phyloP scores from a whole-genome alignment of 2,329 filamentous ascomycete genomes.

The Colletotrichum falcatum region DNA sequence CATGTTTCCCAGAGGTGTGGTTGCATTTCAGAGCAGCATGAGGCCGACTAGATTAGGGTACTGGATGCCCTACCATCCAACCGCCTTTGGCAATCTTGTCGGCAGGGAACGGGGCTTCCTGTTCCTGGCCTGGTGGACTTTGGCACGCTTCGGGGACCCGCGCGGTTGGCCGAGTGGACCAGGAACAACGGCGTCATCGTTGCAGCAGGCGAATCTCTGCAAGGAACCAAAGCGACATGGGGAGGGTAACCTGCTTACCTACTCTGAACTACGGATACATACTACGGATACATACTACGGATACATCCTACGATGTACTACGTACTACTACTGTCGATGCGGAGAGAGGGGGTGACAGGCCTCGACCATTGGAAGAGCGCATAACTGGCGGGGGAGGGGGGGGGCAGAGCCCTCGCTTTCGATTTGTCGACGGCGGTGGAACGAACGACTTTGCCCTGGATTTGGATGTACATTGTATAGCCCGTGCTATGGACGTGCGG shows the following conservation, averaged over 20 bases:
- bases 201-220: constrained; percentile 26
- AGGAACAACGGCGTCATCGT: constrained; percentile 24
- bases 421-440: background rate
- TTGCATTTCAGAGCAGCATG: background rate
- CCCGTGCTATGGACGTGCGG: background rate
- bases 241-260: background rate
- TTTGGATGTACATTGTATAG: background rate
- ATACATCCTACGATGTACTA: no score
- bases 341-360: background rate
- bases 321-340: no score
- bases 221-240: background rate
- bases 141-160: constrained; percentile 7
- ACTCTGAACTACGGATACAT: background rate
- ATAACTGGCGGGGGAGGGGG: no score
- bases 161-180: constrained; percentile 17
- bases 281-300: no score
- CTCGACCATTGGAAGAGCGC: constrained; percentile 12
- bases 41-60: constrained; percentile 10
- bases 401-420: background rate
- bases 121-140: constrained; percentile 8
- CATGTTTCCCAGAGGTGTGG: background rate
- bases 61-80: no score
- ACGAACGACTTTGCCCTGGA: constrained; percentile 9
- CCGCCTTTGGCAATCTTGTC: background rate
- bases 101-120: constrained; percentile 15